phyloP scores from a whole-genome alignment of 768 basidiomycete genomes.

The Trametes coccinea region DNA sequence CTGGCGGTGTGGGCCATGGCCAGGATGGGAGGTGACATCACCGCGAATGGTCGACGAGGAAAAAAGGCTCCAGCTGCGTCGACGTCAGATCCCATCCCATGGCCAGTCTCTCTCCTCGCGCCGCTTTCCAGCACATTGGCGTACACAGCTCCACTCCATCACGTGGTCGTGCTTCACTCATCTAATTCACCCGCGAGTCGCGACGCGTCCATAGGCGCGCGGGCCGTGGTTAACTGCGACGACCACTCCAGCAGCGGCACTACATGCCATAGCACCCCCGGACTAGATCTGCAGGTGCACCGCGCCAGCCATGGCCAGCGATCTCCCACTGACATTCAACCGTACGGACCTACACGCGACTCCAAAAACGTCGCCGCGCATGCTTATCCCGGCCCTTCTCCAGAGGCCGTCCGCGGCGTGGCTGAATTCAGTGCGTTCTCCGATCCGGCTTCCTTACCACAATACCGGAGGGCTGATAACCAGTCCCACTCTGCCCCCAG shows the following conservation, averaged over 20 bases:
- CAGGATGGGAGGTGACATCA: conserved; percentile 8
- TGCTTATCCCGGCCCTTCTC: not conserved
- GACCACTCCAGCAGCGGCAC: no score
- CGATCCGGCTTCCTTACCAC: not conserved
- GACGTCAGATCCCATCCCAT: no score
- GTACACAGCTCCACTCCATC: not conserved
- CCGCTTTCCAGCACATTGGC: not conserved
- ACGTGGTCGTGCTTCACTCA: conserved; percentile 13
- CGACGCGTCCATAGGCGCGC: not conserved
- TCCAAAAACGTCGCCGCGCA: not conserved
- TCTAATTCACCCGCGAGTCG: no score
- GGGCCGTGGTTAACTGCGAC: no score
- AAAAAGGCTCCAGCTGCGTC: not conserved
- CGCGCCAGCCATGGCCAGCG: conserved; percentile 13
- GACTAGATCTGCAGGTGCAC: not conserved
- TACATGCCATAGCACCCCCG: no score
- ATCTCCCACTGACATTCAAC: conserved; percentile 34
- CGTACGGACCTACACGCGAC: conserved; percentile 26
- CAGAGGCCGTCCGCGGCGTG: conserved; percentile 66
- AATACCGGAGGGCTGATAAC: not conserved
- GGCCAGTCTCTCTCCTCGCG: not conserved
- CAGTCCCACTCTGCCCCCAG: conserved; percentile 40
- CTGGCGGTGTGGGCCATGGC: not conserved
- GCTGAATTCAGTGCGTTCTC: conserved; percentile 65
- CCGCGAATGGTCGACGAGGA: not conserved